Conservation (phyloP, 306 rosid species). For the Vigna reflexopilosa region DNA sequence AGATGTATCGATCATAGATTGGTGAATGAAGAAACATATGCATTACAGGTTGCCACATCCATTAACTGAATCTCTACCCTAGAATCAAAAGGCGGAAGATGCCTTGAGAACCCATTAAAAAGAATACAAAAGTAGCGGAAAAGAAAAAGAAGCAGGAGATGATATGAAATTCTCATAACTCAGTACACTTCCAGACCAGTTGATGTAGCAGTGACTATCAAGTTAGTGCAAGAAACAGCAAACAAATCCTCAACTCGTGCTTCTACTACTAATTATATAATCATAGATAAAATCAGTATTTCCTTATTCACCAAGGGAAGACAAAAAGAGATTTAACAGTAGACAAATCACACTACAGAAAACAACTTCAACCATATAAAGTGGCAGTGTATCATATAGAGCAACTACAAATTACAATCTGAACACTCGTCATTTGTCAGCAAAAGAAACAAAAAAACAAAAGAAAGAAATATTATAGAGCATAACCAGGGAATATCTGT, state of each 20-base stretch:
- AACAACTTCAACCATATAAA: neutral
- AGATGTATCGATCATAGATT: neutral
- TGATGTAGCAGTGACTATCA: neutral
- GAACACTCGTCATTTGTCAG: slow-evolving; percentile 12
- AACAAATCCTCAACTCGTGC: slow-evolving; percentile 14
- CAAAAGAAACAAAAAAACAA: neutral
- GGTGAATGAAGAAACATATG: slow-evolving; percentile 6
- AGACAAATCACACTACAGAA: slow-evolving; percentile 1
- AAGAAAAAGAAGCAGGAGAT: neutral
- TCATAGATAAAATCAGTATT: slow-evolving; percentile 11
- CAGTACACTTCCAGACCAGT: neutral
- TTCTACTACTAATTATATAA: slow-evolving; percentile 12
- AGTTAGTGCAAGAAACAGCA: neutral
- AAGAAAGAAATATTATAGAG: neutral
- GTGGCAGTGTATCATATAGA: slow-evolving; percentile 34
- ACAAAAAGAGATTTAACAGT: neutral
- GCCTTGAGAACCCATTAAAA: neutral
- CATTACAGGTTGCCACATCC: slow-evolving; percentile 11
- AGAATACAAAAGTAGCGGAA: neutral
- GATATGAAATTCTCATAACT: neutral
- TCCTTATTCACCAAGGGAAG: neutral
- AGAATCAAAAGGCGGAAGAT: neutral
- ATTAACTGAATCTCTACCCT: slow-evolving; percentile 11
- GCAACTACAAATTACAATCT: slow-evolving; percentile 43
- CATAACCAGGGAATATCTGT: slow-evolving; percentile 44